phyloP scores from a whole-genome alignment of 371 early-diverging fungal species.

The Nematocida parisii region DNA sequence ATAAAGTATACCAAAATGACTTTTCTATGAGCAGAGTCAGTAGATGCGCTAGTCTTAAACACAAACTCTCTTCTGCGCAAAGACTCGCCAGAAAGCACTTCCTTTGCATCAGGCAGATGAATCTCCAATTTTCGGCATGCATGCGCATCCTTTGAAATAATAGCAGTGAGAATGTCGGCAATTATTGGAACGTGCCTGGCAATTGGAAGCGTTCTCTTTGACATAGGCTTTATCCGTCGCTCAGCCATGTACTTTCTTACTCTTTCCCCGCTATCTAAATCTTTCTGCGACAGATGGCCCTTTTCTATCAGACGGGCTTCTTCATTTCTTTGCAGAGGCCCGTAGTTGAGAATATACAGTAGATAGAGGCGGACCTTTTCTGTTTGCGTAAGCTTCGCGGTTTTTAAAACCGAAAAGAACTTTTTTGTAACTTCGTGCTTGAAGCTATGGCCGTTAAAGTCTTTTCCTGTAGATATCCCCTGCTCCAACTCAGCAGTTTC shows the following conservation, averaged over 20 bases:
- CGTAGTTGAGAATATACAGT: constrained; percentile 53
- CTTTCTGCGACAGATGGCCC: constrained; percentile 38
- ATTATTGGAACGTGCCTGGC: constrained; percentile 65
- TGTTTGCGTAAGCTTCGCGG: constrained; percentile 41
- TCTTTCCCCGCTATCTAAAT: constrained; percentile 48
- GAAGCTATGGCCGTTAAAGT: constrained; percentile 57
- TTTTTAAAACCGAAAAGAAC: constrained; percentile 56
- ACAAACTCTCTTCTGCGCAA: constrained; percentile 62
- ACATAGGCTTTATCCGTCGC: constrained; percentile 19
- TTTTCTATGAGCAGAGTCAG: constrained; percentile 9
- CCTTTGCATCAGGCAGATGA: constrained; percentile 16
- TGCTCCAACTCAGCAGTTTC: constrained; percentile 63
- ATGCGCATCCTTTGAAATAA: constrained; percentile 57
- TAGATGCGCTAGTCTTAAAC: constrained; percentile 32
- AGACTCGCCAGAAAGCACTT: constrained; percentile 33
- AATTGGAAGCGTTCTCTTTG: constrained; percentile 60
- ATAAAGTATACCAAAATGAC: constrained; percentile 48
- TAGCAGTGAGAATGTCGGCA: constrained; percentile 55
- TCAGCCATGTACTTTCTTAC: constrained; percentile 18
- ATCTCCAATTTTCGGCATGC: constrained; percentile 33
- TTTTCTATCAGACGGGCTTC: constrained; percentile 32
- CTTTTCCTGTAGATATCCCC: constrained; percentile 61
- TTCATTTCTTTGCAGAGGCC: constrained; percentile 52
- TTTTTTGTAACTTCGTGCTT: constrained; percentile 44
- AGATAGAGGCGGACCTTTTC: constrained; percentile 66